Evolutionary conservation across 108 stramenopile genomes (phyloP).

Genomic region (Fistulifera pelliculosa): DNA sequence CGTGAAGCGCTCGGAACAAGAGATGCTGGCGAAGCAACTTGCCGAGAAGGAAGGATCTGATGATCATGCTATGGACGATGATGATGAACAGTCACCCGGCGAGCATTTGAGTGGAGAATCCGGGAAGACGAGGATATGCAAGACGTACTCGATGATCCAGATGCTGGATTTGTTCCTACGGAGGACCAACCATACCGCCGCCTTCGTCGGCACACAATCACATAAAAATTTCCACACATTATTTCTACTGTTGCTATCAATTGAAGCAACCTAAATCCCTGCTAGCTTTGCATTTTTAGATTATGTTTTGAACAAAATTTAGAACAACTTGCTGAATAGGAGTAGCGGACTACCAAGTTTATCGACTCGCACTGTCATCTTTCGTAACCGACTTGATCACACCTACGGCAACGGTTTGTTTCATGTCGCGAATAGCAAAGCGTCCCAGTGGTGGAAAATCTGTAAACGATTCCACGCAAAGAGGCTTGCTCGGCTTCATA

Average conservation of each 20-base stretch:
- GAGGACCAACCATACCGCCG: conserved; percentile 80
- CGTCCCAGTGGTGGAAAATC: conserved; percentile 90
- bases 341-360: too few species aligned
- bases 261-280: too few species aligned
- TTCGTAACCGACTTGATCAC: conserved; percentile 85
- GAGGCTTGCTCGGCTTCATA: conserved; percentile 81
- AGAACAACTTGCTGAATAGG: too few species aligned
- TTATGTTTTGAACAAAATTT: too few species aligned
- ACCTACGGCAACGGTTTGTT: conserved; percentile 86
- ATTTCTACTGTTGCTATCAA: neutral
- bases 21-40: conserved; percentile 16
- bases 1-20: conserved; percentile 77
- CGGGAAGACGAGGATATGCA: conserved; percentile 60
- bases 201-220: conserved; percentile 74
- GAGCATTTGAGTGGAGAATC: conserved; percentile 1
- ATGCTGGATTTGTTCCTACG: conserved; percentile 72
- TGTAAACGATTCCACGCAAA: conserved; percentile 86
- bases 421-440: conserved; percentile 91
- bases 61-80: conserved; percentile 5
- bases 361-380: conserved; percentile 8
- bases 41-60: neutral
- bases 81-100: conserved; percentile 13
- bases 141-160: conserved; percentile 61
- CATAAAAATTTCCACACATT: conserved; percentile 23
- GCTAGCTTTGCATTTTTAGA: too few species aligned